A percentile compares a stretch with the other conserved stretches of the same genome.
phyloP scores from a whole-genome alignment of 495 filamentous ascomycete species.

The Lindgomyces ingoldianus region DNA sequence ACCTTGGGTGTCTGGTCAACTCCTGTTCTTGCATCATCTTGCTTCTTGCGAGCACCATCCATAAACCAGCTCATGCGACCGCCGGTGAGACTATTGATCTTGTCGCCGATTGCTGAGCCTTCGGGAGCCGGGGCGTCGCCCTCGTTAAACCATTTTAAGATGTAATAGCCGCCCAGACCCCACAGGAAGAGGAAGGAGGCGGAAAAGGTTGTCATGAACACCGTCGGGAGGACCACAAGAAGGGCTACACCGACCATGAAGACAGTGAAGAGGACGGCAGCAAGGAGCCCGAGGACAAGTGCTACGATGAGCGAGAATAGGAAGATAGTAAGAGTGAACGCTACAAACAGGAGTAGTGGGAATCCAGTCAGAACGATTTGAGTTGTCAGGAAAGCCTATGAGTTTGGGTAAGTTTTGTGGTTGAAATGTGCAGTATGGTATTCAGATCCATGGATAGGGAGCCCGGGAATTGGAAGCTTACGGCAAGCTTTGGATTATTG shows the following conservation, averaged over 20 bases:
- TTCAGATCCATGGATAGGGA: neutral
- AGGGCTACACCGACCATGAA: constrained; percentile 65
- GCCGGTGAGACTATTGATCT: constrained; percentile 43
- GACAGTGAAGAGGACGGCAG: constrained; percentile 57
- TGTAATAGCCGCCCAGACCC: constrained; percentile 58
- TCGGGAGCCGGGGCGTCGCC: constrained; percentile 29
- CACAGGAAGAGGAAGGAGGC: constrained; percentile 65
- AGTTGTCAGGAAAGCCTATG: constrained; percentile 54
- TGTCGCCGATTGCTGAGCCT: constrained; percentile 44
- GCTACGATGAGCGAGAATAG: constrained; percentile 57
- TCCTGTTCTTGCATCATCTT: constrained; percentile 1
- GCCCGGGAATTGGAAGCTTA: constrained; percentile 23
- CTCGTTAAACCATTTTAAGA: constrained; percentile 54
- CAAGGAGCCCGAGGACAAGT: constrained; percentile 52
- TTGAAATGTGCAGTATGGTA: neutral
- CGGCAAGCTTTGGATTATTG: constrained; percentile 47
- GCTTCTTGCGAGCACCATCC: constrained; percentile 30
- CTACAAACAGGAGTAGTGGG: constrained; percentile 62
- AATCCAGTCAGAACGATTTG: constrained; percentile 59
- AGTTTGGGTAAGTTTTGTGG: neutral
- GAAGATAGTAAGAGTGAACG: constrained; percentile 58
- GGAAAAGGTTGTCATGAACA: constrained; percentile 59
- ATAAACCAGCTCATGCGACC: constrained; percentile 44
- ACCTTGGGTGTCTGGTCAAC: constrained; percentile 10
- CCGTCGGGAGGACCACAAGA: constrained; percentile 61